A percentile compares a stretch with the other conserved stretches of the same genome.
Evolutionary conservation across 164 flowering plant genomes (phyloP).

Genomic region (Houttuynia cordata): DNA sequence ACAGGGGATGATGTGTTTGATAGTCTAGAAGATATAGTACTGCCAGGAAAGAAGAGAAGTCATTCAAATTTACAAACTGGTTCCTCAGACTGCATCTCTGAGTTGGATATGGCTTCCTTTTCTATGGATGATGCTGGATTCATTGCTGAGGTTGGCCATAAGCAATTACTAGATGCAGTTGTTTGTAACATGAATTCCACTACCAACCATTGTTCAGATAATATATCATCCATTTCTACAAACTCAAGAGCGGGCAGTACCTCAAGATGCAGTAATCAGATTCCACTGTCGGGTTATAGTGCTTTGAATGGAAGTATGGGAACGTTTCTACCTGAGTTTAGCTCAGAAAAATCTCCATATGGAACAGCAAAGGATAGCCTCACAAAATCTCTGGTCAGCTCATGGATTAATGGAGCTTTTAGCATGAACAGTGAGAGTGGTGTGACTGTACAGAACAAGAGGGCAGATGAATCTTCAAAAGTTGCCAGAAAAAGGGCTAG

Average conservation of each 20-base stretch:
- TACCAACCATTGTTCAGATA: constrained; percentile 27
- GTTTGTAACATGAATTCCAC: constrained; percentile 14
- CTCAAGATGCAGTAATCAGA: constrained; percentile 20
- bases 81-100: constrained; percentile 28
- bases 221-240: constrained; percentile 28
- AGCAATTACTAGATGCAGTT: constrained; percentile 36
- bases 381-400: constrained; percentile 35
- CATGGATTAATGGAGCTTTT: constrained; percentile 51
- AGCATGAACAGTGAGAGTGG: constrained; percentile 30
- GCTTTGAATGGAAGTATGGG: constrained; percentile 20
- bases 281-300: constrained; percentile 18
- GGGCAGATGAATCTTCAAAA: constrained; percentile 37
- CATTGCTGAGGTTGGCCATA: constrained; percentile 50
- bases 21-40: constrained; percentile 23
- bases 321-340: constrained; percentile 11
- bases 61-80: constrained; percentile 12
- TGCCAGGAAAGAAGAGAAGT: constrained; percentile 17
- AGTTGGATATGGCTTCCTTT: constrained; percentile 19
- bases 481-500: constrained; percentile 54
- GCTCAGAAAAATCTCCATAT: constrained; percentile 13
- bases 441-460: constrained; percentile 18
- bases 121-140: constrained; percentile 32
- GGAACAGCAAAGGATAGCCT: constrained; percentile 21
- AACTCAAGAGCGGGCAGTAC: constrained; percentile 27
- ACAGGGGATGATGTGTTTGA: constrained; percentile 23